Base-by-base conservation (phyloP, 768 basidiomycete genomes). In the Serendipita vermifera region DNA sequence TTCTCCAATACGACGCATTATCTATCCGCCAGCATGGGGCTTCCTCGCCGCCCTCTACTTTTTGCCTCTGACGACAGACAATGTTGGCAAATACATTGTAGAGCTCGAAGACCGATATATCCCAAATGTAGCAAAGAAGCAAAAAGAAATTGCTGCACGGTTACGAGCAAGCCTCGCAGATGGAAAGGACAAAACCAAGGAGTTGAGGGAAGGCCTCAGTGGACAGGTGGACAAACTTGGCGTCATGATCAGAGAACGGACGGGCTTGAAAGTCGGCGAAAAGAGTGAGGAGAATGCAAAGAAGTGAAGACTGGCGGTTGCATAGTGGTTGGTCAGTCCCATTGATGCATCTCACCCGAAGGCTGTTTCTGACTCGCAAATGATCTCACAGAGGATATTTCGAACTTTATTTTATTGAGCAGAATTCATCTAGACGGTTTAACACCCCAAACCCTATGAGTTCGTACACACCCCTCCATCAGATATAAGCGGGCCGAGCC, bases 11-110 rank as follows among this genome's bases (percentile, higher is more conserved):
- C 70, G 80, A 3, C 85, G 94, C 17, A 62, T 85, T 54, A 59
- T 85, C 40, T 75, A 92, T 13, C 94, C 94, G 0, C 86, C 93
- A 0, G 58, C 79, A 22, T 78, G 91, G 67, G 70, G 91, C 61
- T 55, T 84, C 57, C 65, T 78, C 58, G 81, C 92, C 27, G 72
- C 83, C 40, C 73, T 80, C 56, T 82, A 93, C 67, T 93, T 96
- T 80, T 80, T 96, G 38, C 94, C 94, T 3, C 75, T 83, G 66
- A 87, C 88, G 4, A 76, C 85, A 2, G 62, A 68, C 56, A 92
- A 92, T 64, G 68, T 93, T 61, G 73, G 76, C 9, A 66, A 62
- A 2, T 90, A 87, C 72, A 66, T 82, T 41, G 77, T 77, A 33
- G 73, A 75, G 11, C 72, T 93, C 43, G 92, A 96, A 68, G 79